Evolutionary conservation across 2,329 filamentous ascomycete species (phyloP).

Genomic region (Trichoderma sp.): DNA sequence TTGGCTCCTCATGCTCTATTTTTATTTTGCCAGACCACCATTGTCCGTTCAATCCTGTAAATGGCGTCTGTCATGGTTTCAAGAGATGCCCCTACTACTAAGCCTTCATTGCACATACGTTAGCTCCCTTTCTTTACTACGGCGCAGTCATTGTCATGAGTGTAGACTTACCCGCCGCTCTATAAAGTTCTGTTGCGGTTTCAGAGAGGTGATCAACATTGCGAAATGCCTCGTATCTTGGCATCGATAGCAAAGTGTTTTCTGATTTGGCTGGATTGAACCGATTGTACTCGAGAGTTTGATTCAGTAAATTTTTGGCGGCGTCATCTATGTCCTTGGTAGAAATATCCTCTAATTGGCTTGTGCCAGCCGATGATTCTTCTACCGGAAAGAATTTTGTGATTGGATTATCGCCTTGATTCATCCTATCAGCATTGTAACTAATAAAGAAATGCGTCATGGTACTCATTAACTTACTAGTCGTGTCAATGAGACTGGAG

Average conservation of each 20-base stretch:
- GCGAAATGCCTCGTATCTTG: conserved; percentile 34
- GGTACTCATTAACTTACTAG: conserved; percentile 28
- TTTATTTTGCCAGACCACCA: conserved; percentile 35
- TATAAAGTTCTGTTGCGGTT: conserved; percentile 33
- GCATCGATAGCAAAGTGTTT: not conserved
- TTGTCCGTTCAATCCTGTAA: conserved; percentile 38
- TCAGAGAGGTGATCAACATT: conserved; percentile 33
- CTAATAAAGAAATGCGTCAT: not conserved
- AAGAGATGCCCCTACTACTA: conserved; percentile 34
- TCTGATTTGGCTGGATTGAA: not conserved
- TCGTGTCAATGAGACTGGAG: conserved; percentile 32
- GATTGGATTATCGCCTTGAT: conserved; percentile 29
- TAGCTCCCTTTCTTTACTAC: not conserved
- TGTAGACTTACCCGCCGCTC: conserved; percentile 31
- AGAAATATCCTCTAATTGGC: conserved; percentile 23
- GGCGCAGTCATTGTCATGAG: not conserved
- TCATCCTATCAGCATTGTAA: not conserved
- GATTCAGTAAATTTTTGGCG: conserved; percentile 25
- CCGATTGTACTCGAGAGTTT: conserved; percentile 19
- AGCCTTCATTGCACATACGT: conserved; percentile 24
- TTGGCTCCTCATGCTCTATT: not conserved
- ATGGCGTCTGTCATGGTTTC: conserved; percentile 36
- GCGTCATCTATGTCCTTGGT: conserved; percentile 29
- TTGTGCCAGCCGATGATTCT: conserved; percentile 13
- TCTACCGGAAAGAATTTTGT: conserved; percentile 38